phyloP scores from a whole-genome alignment of 2,329 filamentous ascomycete species.

The Fusarium fracticaudum region DNA sequence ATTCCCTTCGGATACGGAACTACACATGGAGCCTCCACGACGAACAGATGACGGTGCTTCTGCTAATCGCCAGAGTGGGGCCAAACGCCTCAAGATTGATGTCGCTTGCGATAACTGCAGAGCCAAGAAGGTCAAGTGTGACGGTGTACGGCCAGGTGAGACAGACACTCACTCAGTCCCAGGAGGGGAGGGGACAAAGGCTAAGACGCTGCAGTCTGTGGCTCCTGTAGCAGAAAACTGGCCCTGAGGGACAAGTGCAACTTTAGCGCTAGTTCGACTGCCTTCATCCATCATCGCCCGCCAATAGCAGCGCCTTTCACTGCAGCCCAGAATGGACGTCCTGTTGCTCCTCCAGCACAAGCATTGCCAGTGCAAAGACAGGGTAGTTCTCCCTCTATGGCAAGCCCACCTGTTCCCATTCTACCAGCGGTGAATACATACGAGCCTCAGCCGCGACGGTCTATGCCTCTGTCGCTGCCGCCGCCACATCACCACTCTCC shows the following conservation, averaged over 20 bases:
- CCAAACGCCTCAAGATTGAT: conserved; percentile 55
- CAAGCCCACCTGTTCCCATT: neutral
- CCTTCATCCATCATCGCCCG: neutral
- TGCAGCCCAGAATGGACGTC: neutral
- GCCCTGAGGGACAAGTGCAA: conserved; percentile 43
- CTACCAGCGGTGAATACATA: neutral
- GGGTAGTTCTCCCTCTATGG: neutral
- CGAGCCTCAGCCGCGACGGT: neutral
- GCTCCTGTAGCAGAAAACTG: conserved; percentile 45
- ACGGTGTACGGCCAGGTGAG: conserved; percentile 52
- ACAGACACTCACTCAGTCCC: neutral
- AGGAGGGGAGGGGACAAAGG: neutral
- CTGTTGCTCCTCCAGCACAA: neutral
- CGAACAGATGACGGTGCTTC: neutral
- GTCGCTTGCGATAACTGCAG: conserved; percentile 56
- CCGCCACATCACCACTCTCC: conserved; percentile 21
- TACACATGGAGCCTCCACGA: conserved; percentile 28
- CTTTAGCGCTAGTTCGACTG: conserved; percentile 34
- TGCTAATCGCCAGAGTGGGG: conserved; percentile 15
- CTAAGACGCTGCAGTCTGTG: conserved; percentile 41
- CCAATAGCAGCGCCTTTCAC: neutral
- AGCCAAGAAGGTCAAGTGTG: conserved; percentile 54
- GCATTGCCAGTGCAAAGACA: neutral
- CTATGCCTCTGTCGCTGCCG: neutral
- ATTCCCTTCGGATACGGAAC: neutral